Conservation (phyloP, 2,329 filamentous ascomycete genomes). For the Microascus cirrosus region DNA sequence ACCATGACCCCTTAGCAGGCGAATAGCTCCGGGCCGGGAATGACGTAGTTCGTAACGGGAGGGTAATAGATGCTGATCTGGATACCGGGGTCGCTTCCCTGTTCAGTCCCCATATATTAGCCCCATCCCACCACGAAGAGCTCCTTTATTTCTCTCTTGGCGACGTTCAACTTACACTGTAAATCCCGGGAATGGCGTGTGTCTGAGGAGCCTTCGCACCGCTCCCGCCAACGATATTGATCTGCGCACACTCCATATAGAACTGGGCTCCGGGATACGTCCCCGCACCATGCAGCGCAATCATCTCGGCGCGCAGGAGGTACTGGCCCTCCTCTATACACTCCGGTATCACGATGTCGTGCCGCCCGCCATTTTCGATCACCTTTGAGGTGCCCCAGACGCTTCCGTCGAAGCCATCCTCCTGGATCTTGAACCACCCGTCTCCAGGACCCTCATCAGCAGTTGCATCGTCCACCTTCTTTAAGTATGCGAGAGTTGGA, state of each 20-base stretch:
- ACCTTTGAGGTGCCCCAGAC: slow-evolving; percentile 30
- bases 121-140: no score
- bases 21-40: slow-evolving; percentile 14
- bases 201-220: slow-evolving; percentile 13
- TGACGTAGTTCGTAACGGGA: slow-evolving; percentile 12
- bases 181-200: slow-evolving; percentile 17
- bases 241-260: slow-evolving; percentile 28
- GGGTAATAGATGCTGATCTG: slow-evolving; percentile 15
- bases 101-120: background rate
- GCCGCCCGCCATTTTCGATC: slow-evolving; percentile 31
- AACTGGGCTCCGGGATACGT: slow-evolving; percentile 34
- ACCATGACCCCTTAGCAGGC: slow-evolving; percentile 9
- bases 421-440: slow-evolving; percentile 34
- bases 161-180: slow-evolving; percentile 6
- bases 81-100: slow-evolving; percentile 14
- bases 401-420: slow-evolving; percentile 25
- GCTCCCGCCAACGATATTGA: slow-evolving; percentile 22
- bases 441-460: slow-evolving; percentile 26
- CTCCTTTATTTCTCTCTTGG: no score
- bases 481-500: slow-evolving; percentile 42
- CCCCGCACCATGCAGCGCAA: slow-evolving; percentile 40
- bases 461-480: slow-evolving; percentile 37
- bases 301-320: slow-evolving; percentile 47
- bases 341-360: slow-evolving; percentile 37
- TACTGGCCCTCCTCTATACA: slow-evolving; percentile 45